phyloP scores from a whole-genome alignment of 306 rosid genomes.

The Glycyrrhiza uralensis region DNA sequence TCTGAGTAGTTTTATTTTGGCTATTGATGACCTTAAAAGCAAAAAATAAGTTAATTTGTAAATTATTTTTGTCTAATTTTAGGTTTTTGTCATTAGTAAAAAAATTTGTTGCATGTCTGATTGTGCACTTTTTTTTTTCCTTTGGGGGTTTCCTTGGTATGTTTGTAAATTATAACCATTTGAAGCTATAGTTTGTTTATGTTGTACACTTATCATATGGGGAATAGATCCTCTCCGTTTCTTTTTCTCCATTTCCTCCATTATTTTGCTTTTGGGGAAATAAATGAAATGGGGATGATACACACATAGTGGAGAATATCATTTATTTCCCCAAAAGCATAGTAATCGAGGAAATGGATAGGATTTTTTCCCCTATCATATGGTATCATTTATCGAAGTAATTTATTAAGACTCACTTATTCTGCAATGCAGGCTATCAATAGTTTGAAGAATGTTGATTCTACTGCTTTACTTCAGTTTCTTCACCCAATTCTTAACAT shows the following conservation, averaged over 20 bases:
- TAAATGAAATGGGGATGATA: too few species aligned
- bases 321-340: too few species aligned
- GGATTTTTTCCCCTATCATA: too few species aligned
- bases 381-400: neutral
- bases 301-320: too few species aligned
- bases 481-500: slow-evolving; percentile 95
- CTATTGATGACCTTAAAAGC: neutral
- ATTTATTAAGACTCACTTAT: slow-evolving; percentile 24
- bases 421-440: slow-evolving; percentile 82
- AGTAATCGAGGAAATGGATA: too few species aligned
- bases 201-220: neutral
- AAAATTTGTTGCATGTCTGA: slow-evolving; percentile 13
- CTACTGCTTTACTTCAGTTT: slow-evolving; percentile 98
- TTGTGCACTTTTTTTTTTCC: neutral
- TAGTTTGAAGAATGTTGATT: slow-evolving; percentile 98
- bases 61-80: neutral
- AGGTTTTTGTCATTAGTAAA: neutral
- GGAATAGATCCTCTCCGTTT: too few species aligned
- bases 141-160: neutral
- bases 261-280: too few species aligned
- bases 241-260: too few species aligned
- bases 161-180: neutral
- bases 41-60: neutral
- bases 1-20: neutral
- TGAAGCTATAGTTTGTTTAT: neutral